These are phyloP conservation scores for Apiospora rasikravindrae DNA, from an alignment of 2,329 filamentous ascomycete genomes.

Conservation along the genomic window DNA sequence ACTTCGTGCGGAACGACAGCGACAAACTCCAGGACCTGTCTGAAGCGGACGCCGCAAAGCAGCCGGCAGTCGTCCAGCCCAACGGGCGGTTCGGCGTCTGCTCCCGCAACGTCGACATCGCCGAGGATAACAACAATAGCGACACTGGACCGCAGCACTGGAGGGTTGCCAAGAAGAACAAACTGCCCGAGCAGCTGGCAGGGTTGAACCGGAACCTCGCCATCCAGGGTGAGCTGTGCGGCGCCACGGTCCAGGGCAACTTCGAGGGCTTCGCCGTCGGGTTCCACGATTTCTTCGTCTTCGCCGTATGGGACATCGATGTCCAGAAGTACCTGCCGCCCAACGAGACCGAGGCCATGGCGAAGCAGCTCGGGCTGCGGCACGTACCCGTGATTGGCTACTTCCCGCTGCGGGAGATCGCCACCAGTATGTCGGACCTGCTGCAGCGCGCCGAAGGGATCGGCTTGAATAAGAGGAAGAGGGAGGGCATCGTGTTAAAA, in stretches of 20 bases:
- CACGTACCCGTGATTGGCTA: constrained; percentile 37
- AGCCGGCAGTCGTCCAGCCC: constrained; percentile 25
- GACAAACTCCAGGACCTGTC: constrained; percentile 29
- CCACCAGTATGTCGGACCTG: constrained; percentile 5
- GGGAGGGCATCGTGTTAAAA: constrained; percentile 24
- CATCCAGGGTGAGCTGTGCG: constrained; percentile 42
- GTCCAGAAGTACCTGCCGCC: constrained; percentile 35
- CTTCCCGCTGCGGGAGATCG: constrained; percentile 19
- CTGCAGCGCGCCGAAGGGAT: constrained; percentile 21
- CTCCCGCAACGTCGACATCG: constrained; percentile 34
- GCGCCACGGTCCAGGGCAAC: constrained; percentile 34
- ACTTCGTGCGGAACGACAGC: constrained; percentile 39
- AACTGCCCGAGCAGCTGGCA: constrained; percentile 32
- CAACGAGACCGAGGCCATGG: constrained; percentile 34
- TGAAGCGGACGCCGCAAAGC: constrained; percentile 15
- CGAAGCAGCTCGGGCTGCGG: constrained; percentile 33
- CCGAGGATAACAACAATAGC: constrained; percentile 24
- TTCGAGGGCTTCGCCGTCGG: constrained; percentile 33
- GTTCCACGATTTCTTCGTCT: constrained; percentile 41
- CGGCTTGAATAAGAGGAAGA: constrained; percentile 21
- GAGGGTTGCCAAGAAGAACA: constrained; percentile 29
- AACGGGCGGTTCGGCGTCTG: constrained; percentile 41
- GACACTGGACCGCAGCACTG: constrained; percentile 29
- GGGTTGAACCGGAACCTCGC: constrained; percentile 31
- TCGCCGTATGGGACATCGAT: constrained; percentile 40